Percentiles rank a stretch among this genome's conserved stretches.
phyloP scores from a whole-genome alignment of 2,329 filamentous ascomycete genomes.

The Triangularia verruculosa region DNA sequence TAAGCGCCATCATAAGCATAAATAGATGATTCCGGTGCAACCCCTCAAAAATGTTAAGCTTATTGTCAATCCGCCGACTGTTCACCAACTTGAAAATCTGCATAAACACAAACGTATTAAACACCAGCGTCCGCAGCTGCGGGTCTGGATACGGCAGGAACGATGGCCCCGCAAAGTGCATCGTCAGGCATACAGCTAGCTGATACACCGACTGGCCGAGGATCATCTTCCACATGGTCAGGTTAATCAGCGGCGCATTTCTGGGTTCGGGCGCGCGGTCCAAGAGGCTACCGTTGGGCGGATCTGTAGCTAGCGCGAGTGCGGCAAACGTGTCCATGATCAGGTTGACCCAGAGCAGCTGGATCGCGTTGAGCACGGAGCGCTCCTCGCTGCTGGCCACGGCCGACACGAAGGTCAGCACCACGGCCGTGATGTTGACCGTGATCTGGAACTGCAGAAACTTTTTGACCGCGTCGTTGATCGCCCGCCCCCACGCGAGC shows the following conservation, averaged over 20 bases:
- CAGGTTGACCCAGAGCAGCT: constrained; percentile 78
- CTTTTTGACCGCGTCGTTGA: constrained; percentile 64
- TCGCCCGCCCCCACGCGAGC: constrained; percentile 62
- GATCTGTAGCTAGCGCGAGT: constrained; percentile 54
- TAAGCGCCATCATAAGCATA: constrained; percentile 72
- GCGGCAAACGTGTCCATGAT: constrained; percentile 85
- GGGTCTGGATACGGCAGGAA: constrained; percentile 55
- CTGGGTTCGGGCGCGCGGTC: constrained; percentile 70
- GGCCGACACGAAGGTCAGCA: constrained; percentile 72
- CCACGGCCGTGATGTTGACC: constrained; percentile 77
- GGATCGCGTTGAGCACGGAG: constrained; percentile 73
- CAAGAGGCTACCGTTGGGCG: constrained; percentile 35
- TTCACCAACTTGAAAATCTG: constrained; percentile 84
- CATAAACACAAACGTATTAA: constrained; percentile 85
- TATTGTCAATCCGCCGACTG: constrained; percentile 81
- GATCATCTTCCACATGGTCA: constrained; percentile 89
- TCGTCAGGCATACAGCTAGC: constrained; percentile 62
- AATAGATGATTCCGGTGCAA: constrained; percentile 79
- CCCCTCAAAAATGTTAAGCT: constrained; percentile 83
- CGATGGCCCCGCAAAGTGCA: constrained; percentile 62
- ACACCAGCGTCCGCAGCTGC: constrained; percentile 65
- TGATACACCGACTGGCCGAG: constrained; percentile 77
- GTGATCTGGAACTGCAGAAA: constrained; percentile 66
- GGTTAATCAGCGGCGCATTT: constrained; percentile 67
- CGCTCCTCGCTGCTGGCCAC: constrained; percentile 59